Percentiles rank a stretch among this genome's conserved stretches.
These are phyloP conservation scores for Euphorbia peplus DNA, from an alignment of 345 rosid species.

Conservation along the genomic window DNA sequence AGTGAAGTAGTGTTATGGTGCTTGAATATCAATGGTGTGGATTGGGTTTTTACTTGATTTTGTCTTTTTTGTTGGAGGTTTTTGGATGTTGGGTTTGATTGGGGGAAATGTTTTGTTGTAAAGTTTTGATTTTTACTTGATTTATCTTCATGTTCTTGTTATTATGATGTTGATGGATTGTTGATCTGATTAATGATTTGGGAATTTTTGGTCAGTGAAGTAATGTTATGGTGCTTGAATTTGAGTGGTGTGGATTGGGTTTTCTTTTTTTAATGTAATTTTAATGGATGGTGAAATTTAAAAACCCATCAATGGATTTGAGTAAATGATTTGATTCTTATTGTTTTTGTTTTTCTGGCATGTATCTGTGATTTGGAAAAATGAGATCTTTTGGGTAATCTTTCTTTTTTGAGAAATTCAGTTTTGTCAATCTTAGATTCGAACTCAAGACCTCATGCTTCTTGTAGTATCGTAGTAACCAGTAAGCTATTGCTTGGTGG, in stretches of 20 bases:
- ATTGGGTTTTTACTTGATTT: neutral
- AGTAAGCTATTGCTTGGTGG: too few species aligned
- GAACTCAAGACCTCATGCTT: too few species aligned
- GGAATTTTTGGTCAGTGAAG: neutral
- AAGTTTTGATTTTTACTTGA: neutral
- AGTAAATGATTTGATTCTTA: neutral
- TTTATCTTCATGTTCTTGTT: neutral
- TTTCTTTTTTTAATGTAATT: neutral
- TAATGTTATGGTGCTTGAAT: neutral
- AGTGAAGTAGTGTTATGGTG: neutral
- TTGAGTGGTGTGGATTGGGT: neutral
- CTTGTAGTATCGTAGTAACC: too few species aligned
- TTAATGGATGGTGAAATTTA: neutral
- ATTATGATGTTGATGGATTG: neutral
- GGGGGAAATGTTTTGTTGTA: too few species aligned
- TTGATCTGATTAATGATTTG: neutral
- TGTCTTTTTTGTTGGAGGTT: neutral
- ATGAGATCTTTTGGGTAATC: slow-evolving; percentile 12
- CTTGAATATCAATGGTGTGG: neutral
- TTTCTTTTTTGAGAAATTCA: too few species aligned
- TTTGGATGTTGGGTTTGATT: slow-evolving; percentile 1
- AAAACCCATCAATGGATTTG: neutral
- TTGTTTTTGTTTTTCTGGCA: neutral
- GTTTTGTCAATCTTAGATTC: too few species aligned
- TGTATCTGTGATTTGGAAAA: slow-evolving; percentile 7